A percentile compares a stretch with the other conserved stretches of the same genome.
Conservation (phyloP, 345 rosid genomes). For the Euclidium syriacum region DNA sequence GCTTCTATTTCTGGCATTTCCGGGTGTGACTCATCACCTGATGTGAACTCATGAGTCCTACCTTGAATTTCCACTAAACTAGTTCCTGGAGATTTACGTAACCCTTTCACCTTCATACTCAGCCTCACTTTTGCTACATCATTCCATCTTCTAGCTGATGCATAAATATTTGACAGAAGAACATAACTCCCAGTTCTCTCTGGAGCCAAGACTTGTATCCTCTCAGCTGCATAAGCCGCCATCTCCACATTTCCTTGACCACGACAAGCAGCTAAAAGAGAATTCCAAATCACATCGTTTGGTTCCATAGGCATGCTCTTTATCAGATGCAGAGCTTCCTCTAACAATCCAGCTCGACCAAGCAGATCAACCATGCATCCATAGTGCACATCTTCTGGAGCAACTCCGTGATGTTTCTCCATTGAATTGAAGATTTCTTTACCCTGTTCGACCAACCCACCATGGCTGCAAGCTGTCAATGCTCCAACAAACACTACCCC, state of each 20-base stretch:
- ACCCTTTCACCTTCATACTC: conserved; percentile 50
- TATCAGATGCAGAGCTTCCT: conserved; percentile 49
- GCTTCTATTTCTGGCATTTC: conserved; percentile 38
- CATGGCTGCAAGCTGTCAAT: conserved; percentile 60
- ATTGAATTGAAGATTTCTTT: conserved; percentile 48
- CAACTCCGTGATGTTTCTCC: conserved; percentile 43
- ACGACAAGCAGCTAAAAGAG: conserved; percentile 60
- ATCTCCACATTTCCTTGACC: conserved; percentile 43
- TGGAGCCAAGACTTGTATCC: conserved; percentile 33
- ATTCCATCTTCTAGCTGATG: conserved; percentile 56
- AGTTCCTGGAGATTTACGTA: conserved; percentile 49
- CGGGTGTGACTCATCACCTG: conserved; percentile 51
- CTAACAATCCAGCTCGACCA: conserved; percentile 57
- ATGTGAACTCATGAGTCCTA: conserved; percentile 45
- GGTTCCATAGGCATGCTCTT: conserved; percentile 53
- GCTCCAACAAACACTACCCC: conserved; percentile 42
- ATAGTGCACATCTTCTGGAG: conserved; percentile 50
- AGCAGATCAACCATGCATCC: conserved; percentile 75
- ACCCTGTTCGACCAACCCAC: conserved; percentile 57
- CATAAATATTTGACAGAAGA: conserved; percentile 53
- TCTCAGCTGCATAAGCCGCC: conserved; percentile 50
- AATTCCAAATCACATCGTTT: conserved; percentile 63
- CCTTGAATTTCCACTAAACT: conserved; percentile 44
- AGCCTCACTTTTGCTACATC: conserved; percentile 53
- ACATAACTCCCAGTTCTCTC: conserved; percentile 45